phyloP scores from a whole-genome alignment of 306 rosid genomes.

The Luffa acutangula region DNA sequence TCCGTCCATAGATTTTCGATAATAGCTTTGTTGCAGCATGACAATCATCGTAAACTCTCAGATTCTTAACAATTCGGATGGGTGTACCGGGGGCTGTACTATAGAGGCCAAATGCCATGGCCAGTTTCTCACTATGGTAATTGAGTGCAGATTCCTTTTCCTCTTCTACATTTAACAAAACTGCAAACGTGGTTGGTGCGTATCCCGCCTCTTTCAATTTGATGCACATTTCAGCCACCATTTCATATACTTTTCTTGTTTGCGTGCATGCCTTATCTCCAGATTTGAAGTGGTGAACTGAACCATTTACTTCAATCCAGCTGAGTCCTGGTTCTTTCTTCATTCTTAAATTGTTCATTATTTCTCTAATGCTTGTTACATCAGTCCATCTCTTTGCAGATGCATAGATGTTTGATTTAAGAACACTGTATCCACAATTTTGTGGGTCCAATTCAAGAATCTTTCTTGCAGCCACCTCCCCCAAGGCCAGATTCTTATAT shows the following conservation, averaged over 20 bases:
- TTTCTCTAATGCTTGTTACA: constrained; percentile 36
- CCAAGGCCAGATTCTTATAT: constrained; percentile 34
- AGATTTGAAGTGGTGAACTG: constrained; percentile 41
- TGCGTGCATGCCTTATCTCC: constrained; percentile 46
- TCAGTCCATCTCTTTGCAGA: constrained; percentile 43
- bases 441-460: constrained; percentile 44
- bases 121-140: constrained; percentile 58
- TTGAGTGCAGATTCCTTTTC: constrained; percentile 44
- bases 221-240: constrained; percentile 40
- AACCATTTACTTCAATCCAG: constrained; percentile 47
- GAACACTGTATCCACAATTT: constrained; percentile 39
- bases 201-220: constrained; percentile 45
- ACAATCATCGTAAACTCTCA: constrained; percentile 56
- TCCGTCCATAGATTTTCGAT: constrained; percentile 47
- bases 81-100: constrained; percentile 39
- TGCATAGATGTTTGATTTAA: constrained; percentile 65
- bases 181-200: constrained; percentile 32
- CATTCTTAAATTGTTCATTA: constrained; percentile 33
- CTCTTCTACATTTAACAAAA: constrained; percentile 33
- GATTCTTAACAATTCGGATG: constrained; percentile 48
- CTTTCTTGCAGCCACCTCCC: constrained; percentile 44
- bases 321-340: constrained; percentile 53
- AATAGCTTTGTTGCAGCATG: constrained; percentile 49
- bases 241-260: constrained; percentile 29
- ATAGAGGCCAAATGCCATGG: constrained; percentile 65